Percentiles rank a stretch among this genome's conserved stretches.
phyloP scores from a whole-genome alignment of 345 rosid species.

The Murraya koenigii region DNA sequence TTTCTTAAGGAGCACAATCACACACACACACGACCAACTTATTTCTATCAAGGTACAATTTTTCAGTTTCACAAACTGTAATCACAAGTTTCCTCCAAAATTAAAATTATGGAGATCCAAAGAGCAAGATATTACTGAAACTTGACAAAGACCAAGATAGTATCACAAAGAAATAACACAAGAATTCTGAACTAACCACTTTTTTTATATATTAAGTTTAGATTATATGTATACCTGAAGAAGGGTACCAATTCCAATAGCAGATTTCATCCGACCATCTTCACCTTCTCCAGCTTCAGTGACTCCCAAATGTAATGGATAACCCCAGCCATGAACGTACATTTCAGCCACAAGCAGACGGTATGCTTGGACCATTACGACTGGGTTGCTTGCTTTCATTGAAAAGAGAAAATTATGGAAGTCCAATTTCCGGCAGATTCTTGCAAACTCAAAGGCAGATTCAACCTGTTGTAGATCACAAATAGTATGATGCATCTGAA shows the following conservation, averaged over 20 bases:
- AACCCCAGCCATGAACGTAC: constrained; percentile 97
- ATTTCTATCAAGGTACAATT: not conserved
- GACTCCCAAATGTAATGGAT: constrained; percentile 95
- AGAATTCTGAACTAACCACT: not conserved
- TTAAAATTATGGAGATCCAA: not conserved
- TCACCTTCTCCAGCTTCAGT: constrained; percentile 99
- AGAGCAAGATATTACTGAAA: not conserved
- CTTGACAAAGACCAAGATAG: not conserved
- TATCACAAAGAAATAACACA: not conserved
- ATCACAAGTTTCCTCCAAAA: not conserved
- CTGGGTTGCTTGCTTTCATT: constrained; percentile 99
- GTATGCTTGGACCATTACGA: constrained; percentile 97
- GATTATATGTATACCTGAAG: constrained; percentile 58
- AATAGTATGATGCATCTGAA: constrained; percentile 21
- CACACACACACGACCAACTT: not conserved
- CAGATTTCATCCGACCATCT: constrained; percentile 99
- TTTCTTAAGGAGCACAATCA: not conserved
- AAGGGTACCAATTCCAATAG: constrained; percentile 96
- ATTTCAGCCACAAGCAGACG: constrained; percentile 93
- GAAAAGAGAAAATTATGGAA: constrained; percentile 96
- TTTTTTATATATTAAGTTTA: constrained; percentile 1
- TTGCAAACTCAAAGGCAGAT: constrained; percentile 98
- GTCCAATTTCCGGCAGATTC: constrained; percentile 90
- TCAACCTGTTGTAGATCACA: constrained; percentile 64
- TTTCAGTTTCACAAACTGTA: not conserved